Evolutionary conservation across 495 filamentous ascomycete genomes (phyloP), one percentile per base, ranked within the genome.

Genomic region (Astrothelium macrocarpum): DNA sequence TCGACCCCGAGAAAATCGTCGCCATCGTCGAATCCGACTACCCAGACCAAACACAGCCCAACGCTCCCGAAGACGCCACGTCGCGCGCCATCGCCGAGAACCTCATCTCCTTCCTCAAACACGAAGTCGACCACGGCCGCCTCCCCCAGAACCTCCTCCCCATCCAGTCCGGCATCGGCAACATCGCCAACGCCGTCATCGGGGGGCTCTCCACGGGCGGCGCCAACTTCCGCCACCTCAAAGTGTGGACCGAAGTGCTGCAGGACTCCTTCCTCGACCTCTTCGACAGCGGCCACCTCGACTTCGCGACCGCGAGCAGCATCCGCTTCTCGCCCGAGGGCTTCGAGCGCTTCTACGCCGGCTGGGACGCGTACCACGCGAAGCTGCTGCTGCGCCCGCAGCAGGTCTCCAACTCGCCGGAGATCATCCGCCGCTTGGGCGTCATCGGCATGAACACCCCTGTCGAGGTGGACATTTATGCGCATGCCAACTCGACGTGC

Each of bases 371-470:
- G 32, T 96, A 96, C 78, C 76, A 86, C 14, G 78, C 86, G 73
- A 94, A 93, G 80, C 84, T 95, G 3, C 87, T 96, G 58, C 85
- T 95, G 39, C 89, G 91, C 59, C 86, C 87, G 2, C 91, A 96
- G 78, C 85, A 87, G 71, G 90, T 96, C 34, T 91, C 87, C 71
- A 96, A 96, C 84, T 87, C 85, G n/a, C 91, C 91, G 66, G 91
- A 95, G 77, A 95, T 96, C 80, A 95, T 96, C 78, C 84, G 89
- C 20, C 82, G 91, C 2, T 80, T 95, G 1, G 91, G 90, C 63
- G 85, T 90, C 67, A 95, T 96, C 72, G 91, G 90, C 73, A 95
- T 95, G 91, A 96, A 96, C 81, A 96, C 91, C 1, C 91, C 91
- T 29, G 89, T 95, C 66, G 91, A 95, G 76, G 90, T 95, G 23